Evolutionary conservation across 148 eudicot genomes (phyloP).

Genomic region (Rhododendron simsii): DNA sequence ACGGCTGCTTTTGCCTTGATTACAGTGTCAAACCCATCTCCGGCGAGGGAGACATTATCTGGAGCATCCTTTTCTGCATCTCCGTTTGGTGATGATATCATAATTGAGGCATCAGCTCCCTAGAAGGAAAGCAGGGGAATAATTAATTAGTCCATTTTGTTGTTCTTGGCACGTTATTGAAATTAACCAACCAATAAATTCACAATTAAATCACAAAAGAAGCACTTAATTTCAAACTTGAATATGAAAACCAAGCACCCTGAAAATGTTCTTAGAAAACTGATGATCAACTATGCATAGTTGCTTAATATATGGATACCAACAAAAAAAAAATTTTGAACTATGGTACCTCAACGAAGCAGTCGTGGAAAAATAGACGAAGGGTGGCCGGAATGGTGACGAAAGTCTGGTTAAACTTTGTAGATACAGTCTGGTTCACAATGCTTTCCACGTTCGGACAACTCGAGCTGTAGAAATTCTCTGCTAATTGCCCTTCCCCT

Average conservation of each 20-base stretch:
- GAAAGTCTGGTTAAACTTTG: constrained; percentile 45
- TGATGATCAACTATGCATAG: background rate
- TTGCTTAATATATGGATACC: background rate
- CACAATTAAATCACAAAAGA: background rate
- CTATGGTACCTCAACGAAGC: constrained; percentile 54
- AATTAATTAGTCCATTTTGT: background rate
- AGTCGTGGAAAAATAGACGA: constrained; percentile 72
- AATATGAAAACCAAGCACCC: background rate
- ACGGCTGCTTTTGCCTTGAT: constrained; percentile 71
- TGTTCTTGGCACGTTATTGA: background rate
- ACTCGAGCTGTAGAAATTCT: constrained; percentile 40
- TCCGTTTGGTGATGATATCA: constrained; percentile 55
- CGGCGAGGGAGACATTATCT: constrained; percentile 63
- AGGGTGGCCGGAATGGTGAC: constrained; percentile 65
- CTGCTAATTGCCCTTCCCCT: constrained; percentile 35
- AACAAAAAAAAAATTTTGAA: background rate
- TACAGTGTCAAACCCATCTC: constrained; percentile 84
- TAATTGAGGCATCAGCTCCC: constrained; percentile 85
- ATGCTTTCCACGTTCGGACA: constrained; percentile 57
- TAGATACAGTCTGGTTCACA: constrained; percentile 38
- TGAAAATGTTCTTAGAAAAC: background rate
- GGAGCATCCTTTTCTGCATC: constrained; percentile 74
- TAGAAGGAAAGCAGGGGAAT: constrained; percentile 13
- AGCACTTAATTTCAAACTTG: background rate
- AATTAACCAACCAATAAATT: background rate